Base-by-base conservation (phyloP, 2,329 filamentous ascomycete genomes). In the Cylindrodendrum hubeiense region DNA sequence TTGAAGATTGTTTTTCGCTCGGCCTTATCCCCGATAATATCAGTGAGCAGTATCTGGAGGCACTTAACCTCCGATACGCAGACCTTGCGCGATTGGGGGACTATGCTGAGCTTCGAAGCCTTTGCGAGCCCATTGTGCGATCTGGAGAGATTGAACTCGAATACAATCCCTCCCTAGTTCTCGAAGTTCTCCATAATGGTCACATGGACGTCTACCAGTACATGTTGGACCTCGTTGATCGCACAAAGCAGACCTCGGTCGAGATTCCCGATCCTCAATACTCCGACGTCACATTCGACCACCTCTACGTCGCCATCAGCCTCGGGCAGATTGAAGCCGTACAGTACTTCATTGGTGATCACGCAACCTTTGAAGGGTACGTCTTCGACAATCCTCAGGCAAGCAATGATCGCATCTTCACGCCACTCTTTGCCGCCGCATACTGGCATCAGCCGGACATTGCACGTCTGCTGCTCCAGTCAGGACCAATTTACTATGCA, bases 101-200 rank as follows among this genome's bases (percentile, higher is more conserved):
- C 15, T 62, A 74, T n/a, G 56, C 67, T 13, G 68, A 63, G 9
- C 67, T 78, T 7, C 68, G 72, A 12, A 61, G 70, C 17, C 70
- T 75, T 15, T 77, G 73, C 52, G 75, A 77, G 50, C 76, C 76
- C 4, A 66, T 76, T 10, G 61, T 75, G 9, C 65, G 71, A 6
- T 75, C 75, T 1, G 69, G 71, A 5, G 73, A 75, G 39, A 62
- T 76, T n/a, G 67, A 68, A 39, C 53, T 77, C n/a, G 51, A 69
- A 24, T 70, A 70, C 44, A 67, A 75, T 21, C 51, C 70, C 0
- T 60, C 63, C 0, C 58, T 78, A 5, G 69, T 78, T 8, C 58
- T 71, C 3, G 63, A 73, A n/a, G 65, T 77, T 5, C 71, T 78
- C 3, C 65, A 75, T 7, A 64, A 63, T 3, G 71, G 66, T 5